Evolutionary conservation across 306 rosid genomes (phyloP).

Genomic region (Lablab purpureus): DNA sequence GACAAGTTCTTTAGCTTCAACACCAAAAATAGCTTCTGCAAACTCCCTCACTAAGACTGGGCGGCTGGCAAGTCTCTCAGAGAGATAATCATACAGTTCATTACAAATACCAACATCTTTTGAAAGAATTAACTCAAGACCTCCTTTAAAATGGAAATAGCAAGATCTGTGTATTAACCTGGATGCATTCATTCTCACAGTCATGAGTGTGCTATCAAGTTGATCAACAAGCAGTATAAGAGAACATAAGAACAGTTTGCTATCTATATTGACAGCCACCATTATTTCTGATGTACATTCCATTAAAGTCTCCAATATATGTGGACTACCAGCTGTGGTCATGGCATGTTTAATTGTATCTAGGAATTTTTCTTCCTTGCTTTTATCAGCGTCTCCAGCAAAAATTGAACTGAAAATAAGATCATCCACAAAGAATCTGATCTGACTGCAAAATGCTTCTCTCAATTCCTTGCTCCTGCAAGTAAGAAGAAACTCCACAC

Average conservation of each 20-base stretch:
- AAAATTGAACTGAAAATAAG: conserved; percentile 64
- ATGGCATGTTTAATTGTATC: conserved; percentile 67
- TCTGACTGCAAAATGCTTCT: conserved; percentile 88
- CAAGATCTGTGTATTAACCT: conserved; percentile 81
- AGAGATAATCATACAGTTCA: conserved; percentile 82
- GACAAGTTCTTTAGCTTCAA: conserved; percentile 77
- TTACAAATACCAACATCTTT: conserved; percentile 77
- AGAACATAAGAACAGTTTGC: conserved; percentile 64
- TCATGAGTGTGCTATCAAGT: conserved; percentile 80
- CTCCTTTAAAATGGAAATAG: conserved; percentile 77
- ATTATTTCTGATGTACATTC: conserved; percentile 83
- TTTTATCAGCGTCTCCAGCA: conserved; percentile 56
- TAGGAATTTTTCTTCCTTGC: conserved; percentile 69
- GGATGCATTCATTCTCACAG: conserved; percentile 82
- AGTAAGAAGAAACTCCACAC: conserved; percentile 67
- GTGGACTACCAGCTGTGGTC: conserved; percentile 61
- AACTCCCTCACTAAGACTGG: conserved; percentile 84
- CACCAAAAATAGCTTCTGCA: conserved; percentile 86
- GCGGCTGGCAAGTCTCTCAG: conserved; percentile 67
- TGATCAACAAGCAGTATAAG: conserved; percentile 86
- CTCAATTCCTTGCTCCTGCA: conserved; percentile 69
- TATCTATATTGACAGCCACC: conserved; percentile 71
- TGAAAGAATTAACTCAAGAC: conserved; percentile 62
- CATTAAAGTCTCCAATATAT: conserved; percentile 74
- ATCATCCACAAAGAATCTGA: conserved; percentile 72